Conservation (phyloP, 805 yeast species). For the Candida corydali region DNA sequence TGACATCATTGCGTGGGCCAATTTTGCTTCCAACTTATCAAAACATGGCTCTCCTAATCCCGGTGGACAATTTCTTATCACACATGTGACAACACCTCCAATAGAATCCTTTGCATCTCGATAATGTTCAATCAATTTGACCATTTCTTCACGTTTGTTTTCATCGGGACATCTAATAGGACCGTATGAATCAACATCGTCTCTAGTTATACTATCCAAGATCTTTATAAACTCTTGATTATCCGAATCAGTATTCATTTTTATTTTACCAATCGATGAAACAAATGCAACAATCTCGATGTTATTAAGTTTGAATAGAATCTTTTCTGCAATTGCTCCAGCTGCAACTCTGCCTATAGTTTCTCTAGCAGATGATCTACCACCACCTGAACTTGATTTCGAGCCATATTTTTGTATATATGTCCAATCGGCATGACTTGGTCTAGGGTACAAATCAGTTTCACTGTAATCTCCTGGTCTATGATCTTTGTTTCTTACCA, state of each 20-base stretch:
- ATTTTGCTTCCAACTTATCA: slow-evolving; percentile 90
- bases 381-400: slow-evolving; percentile 96
- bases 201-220: slow-evolving; percentile 77
- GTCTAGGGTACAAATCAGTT: slow-evolving; percentile 94
- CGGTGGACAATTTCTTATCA: slow-evolving; percentile 84
- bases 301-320: slow-evolving; percentile 57
- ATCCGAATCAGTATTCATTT: slow-evolving; percentile 70
- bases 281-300: slow-evolving; percentile 97
- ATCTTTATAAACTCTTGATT: slow-evolving; percentile 61
- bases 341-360: slow-evolving; percentile 99
- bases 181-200: slow-evolving; percentile 78
- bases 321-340: slow-evolving; percentile 96
- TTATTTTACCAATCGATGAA: slow-evolving; percentile 79
- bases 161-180: slow-evolving; percentile 94
- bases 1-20: slow-evolving; percentile 97
- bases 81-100: slow-evolving; percentile 98
- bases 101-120: slow-evolving; percentile 87
- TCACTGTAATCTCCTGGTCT: slow-evolving; percentile 95
- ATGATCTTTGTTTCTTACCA: slow-evolving; percentile 91
- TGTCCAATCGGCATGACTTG: slow-evolving; percentile 96
- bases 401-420: slow-evolving; percentile 86
- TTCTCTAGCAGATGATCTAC: slow-evolving; percentile 95
- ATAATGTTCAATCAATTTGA: slow-evolving; percentile 78
- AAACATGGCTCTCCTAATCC: slow-evolving; percentile 99
- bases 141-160: slow-evolving; percentile 70